Evolutionary conservation across 1,284 basidiomycete genomes (phyloP), one percentile per base, ranked within the genome.

Genomic region (Pascua guehoae): DNA sequence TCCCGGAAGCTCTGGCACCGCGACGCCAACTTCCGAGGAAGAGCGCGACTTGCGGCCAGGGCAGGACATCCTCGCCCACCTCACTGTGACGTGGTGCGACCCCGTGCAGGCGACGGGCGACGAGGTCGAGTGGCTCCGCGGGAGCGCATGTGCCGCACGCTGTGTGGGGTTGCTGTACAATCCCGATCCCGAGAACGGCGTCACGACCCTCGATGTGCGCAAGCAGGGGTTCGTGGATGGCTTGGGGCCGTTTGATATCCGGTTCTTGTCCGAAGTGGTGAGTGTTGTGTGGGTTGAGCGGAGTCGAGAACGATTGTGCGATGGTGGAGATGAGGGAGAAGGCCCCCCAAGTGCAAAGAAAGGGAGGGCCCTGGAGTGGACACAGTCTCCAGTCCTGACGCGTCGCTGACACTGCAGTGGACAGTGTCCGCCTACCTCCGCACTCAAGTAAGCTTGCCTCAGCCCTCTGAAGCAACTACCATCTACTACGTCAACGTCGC

Each of bases 401-500:
- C 3, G 24, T 32, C 24, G 24, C 24, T 32, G 7, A 32, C 24
- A 7, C 24, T 32, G 24, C 24, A 32, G 24, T 32, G 24, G 24
- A 32, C 24, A 42, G 61, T 63, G 65, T 56, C 48, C 12, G 62
- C 62, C 1, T 58, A 64, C 41, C 53, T 72, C 16, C 47, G 54
- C 36, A 60, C 61, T 3, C 48, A 48, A 10, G 18, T 70, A 5
- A 48, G 47, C n/a, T 32, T 56, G n/a, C 65, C 66, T 0, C 59
- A 61, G 11, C 65, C 67, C 8, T 47, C 55, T 9, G 64, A 66
- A 17, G 40, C 32, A 12, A 52, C 56, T 1, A 70, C 69, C n/a
- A 60, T 73, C 54, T 70, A 64, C 49, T 65, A 64, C 37, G 59
- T 67, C 40, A 61, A 65, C 38, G 54, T 71, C 16, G 43, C 53